These are phyloP conservation scores for Penicillium sp. DNA, from an alignment of 2,329 filamentous ascomycete species.

Conservation along the genomic window DNA sequence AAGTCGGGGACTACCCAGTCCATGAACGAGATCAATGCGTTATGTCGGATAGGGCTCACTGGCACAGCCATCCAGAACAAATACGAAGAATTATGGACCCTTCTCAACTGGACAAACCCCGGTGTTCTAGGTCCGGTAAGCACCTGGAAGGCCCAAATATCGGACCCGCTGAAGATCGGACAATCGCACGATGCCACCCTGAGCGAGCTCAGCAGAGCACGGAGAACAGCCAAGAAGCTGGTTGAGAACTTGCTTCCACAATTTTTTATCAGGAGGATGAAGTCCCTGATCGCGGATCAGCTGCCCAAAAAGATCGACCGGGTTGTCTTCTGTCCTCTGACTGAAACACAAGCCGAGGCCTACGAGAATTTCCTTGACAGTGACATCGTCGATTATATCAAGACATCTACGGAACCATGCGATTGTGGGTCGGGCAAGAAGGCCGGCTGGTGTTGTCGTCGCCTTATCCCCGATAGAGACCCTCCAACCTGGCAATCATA, in stretches of 20 bases:
- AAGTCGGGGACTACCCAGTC: slow-evolving; percentile 75
- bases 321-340: slow-evolving; percentile 92
- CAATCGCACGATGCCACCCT: slow-evolving; percentile 90
- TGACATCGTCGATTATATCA: slow-evolving; percentile 68
- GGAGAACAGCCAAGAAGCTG: slow-evolving; percentile 79
- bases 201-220: slow-evolving; percentile 74
- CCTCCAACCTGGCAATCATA: slow-evolving; percentile 64
- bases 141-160: slow-evolving; percentile 78
- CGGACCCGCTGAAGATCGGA: slow-evolving; percentile 76
- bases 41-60: slow-evolving; percentile 89
- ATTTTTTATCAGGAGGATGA: slow-evolving; percentile 91
- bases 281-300: slow-evolving; percentile 86
- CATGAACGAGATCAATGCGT: slow-evolving; percentile 85
- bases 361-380: slow-evolving; percentile 81
- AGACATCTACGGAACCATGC: slow-evolving; percentile 66
- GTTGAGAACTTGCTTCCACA: slow-evolving; percentile 83
- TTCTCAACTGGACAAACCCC: slow-evolving; percentile 95
- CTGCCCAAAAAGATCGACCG: slow-evolving; percentile 91
- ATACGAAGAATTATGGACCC: slow-evolving; percentile 94
- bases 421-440: slow-evolving; percentile 68
- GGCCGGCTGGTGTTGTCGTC: slow-evolving; percentile 78
- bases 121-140: slow-evolving; percentile 65
- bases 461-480: slow-evolving; percentile 58
- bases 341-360: slow-evolving; percentile 73
- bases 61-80: slow-evolving; percentile 97